Conservation (phyloP, 345 rosid genomes). For the Eucalyptus curtisii region DNA sequence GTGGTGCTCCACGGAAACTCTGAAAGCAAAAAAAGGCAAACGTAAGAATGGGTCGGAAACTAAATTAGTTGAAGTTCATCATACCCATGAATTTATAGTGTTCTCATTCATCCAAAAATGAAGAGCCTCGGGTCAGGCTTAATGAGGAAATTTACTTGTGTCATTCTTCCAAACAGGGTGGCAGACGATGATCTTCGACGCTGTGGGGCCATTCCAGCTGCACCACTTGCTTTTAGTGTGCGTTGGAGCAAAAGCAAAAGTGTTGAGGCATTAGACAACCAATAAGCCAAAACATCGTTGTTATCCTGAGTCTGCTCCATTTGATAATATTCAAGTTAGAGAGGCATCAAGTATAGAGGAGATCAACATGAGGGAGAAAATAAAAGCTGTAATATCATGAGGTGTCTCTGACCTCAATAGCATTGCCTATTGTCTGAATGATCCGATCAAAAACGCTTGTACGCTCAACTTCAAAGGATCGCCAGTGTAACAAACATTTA, state of each 20-base stretch:
- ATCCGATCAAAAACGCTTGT: slow-evolving; percentile 86
- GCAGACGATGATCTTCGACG: slow-evolving; percentile 95
- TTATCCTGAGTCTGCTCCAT: slow-evolving; percentile 68
- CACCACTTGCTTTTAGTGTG: slow-evolving; percentile 90
- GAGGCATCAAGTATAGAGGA: neutral
- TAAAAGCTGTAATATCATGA: neutral
- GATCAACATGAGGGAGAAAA: neutral
- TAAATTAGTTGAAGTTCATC: neutral
- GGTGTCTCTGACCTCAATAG: slow-evolving; percentile 60
- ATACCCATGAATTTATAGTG: neutral
- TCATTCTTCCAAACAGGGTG: slow-evolving; percentile 88
- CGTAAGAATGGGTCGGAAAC: neutral
- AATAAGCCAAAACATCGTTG: slow-evolving; percentile 73
- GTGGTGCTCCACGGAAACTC: slow-evolving; percentile 95
- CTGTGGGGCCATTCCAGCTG: slow-evolving; percentile 96
- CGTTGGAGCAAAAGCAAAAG: slow-evolving; percentile 87
- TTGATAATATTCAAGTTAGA: neutral
- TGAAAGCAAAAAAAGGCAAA: slow-evolving; percentile 4
- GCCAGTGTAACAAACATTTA: slow-evolving; percentile 90
- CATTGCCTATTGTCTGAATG: slow-evolving; percentile 86
- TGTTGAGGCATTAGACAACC: slow-evolving; percentile 94
- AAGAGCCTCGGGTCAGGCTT: neutral
- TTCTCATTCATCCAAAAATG: neutral
- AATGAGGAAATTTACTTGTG: slow-evolving; percentile 37
- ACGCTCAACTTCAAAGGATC: slow-evolving; percentile 94